Base-by-base conservation (phyloP, 2,329 filamentous ascomycete genomes). In the Ceratocystis alfenasii region DNA sequence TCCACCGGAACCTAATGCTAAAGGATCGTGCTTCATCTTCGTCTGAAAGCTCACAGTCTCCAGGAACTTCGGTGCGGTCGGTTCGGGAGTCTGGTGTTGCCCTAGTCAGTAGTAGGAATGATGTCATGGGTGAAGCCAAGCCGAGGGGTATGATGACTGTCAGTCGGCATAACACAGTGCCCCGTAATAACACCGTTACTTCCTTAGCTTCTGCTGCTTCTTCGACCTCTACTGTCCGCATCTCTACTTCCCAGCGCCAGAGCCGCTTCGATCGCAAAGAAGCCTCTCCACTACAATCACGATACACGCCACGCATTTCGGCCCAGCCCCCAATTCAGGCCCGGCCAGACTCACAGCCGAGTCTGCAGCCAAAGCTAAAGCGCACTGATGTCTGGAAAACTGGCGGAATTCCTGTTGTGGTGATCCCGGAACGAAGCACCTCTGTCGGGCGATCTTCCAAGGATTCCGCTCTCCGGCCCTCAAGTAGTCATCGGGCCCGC, bases 331-430 rank as follows among this genome's bases (percentile, higher is more conserved):
- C 41, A 22, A 15, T 22, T 10, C 61, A 66, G 64, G 28, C 46
- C n/a, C 63, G 70, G 57, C 70, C 69, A 5, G 67, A 66, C 50
- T 74, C 70, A 57, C 74, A 72, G 55, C 69, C 70, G 25, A 75
- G 71, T 62, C 70, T 69, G 48, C 74, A 72, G 53, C 69, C 70
- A 28, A 75, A 71, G 63, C 70, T 69, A 46, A 72, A 69, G 55
- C 72, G 66, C 25, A 74, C 72, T 3, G 82, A 85, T 41, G 75
- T 87, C 2, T 79, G 80, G 76, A 85, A 81, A 69, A 81, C 74
- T 64, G 84, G 84, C 6, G 83, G 77, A 1, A 83, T 87, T 8
- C 84, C 84, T 1, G 84, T 87, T 6, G 78, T 86, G 5, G 77
- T 87, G 22, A 80, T 87, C 63, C 84, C 84, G 5, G 80, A 82